Conservation (phyloP, 106 monocot genomes). For the Vanilla planifolia region DNA sequence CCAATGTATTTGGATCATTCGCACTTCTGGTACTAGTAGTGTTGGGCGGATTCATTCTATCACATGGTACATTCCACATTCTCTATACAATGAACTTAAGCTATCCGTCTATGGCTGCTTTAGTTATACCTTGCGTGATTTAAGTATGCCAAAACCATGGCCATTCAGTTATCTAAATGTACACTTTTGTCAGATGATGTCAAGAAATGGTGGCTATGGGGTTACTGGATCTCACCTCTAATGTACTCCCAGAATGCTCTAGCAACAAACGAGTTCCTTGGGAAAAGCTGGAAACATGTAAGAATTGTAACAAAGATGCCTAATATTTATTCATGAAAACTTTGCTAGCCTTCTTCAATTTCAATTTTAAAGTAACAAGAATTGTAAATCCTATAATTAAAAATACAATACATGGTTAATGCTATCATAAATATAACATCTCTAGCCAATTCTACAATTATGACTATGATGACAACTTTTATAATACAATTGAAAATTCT, state of each 20-base stretch:
- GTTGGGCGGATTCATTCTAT: constrained; percentile 22
- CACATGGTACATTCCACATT: constrained; percentile 7
- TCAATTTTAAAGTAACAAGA: neutral
- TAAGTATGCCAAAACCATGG: neutral
- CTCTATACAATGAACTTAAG: neutral
- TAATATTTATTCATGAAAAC: neutral
- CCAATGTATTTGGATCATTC: constrained; percentile 15
- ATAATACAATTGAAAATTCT: no score
- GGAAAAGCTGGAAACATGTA: constrained; percentile 16
- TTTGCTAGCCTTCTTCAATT: no score
- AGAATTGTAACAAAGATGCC: neutral
- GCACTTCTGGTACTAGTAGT: constrained; percentile 9
- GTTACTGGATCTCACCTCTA: constrained; percentile 28
- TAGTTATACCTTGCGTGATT: neutral
- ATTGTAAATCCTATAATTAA: no score
- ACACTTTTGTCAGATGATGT: constrained; percentile 13
- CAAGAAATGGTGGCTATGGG: constrained; percentile 28
- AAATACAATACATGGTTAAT: neutral
- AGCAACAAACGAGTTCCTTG: constrained; percentile 27
- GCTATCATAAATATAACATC: neutral
- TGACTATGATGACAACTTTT: no score
- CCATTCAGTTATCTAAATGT: neutral
- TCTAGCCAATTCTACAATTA: neutral
- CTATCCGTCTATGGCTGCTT: neutral
- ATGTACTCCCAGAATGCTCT: constrained; percentile 24